A percentile compares a stretch with the other conserved stretches of the same genome.
Evolutionary conservation across 148 eudicot species (phyloP).

Genomic region (Oxyria digyna): DNA sequence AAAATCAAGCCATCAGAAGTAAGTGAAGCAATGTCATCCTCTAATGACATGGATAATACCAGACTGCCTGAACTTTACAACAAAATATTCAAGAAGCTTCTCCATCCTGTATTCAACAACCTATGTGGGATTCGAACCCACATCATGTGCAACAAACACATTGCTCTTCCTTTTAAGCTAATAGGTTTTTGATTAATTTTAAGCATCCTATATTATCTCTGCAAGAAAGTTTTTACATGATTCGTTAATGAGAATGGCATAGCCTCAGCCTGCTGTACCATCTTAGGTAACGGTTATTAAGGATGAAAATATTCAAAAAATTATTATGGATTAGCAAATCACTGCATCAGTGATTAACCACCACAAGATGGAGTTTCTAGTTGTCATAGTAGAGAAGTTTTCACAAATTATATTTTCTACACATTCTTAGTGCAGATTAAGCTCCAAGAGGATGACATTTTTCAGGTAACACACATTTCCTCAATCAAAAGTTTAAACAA

Average conservation of each 20-base stretch:
- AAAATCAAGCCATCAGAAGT: too few species aligned
- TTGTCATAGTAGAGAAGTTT: neutral
- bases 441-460: neutral
- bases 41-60: too few species aligned
- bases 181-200: too few species aligned
- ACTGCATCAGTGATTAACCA: neutral
- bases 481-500: neutral
- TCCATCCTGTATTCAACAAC: too few species aligned
- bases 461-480: neutral
- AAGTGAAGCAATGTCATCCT: too few species aligned
- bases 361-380: neutral
- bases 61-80: too few species aligned
- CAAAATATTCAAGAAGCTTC: too few species aligned
- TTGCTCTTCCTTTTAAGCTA: too few species aligned
- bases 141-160: too few species aligned
- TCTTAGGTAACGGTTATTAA: neutral
- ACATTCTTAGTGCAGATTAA: neutral
- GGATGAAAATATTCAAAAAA: neutral
- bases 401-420: neutral
- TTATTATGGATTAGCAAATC: neutral
- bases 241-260: neutral
- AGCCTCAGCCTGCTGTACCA: constrained; percentile 1
- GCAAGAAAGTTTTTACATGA: constrained; percentile 15
- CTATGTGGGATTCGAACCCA: too few species aligned
- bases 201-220: too few species aligned